Base-by-base conservation (phyloP, 768 basidiomycete genomes). In the Termitomyces sp. region DNA sequence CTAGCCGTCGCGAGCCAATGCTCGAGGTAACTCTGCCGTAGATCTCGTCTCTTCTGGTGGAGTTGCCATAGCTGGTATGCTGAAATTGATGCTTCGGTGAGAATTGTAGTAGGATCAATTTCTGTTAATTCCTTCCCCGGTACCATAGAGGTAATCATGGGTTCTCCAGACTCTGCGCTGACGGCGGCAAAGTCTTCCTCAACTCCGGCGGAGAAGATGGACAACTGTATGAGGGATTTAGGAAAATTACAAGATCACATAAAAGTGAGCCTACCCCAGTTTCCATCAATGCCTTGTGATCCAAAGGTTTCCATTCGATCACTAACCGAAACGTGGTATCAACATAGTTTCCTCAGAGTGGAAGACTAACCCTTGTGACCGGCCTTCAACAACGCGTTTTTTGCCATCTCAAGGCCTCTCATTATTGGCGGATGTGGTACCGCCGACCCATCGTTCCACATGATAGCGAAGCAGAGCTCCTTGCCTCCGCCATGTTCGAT, bases 41-140 rank as follows among this genome's bases (percentile, higher is more conserved):
- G 61, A 10, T 76, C 73, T 4, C 68, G 69, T 62, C 76, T 79
- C 62, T 67, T 63, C 63, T 79, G 82, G 22, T 88, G 86, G 7
- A 82, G 39, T 63, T 88, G 82, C 88, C 88, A 92, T 20, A 87
- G 75, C 48, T 84, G 73, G 63, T 81, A 87, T 0, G 87, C 83
- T 5, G 58, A 37, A 24, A 37, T 14, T 9, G 34, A 13, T 16
- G 22, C 14, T 18, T 37, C 10, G 9, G 16, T 37, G 14, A 9
- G 8, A 12, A 34, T 3, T 9, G 31, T 7, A 3, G 37, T n/a
- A 7, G 37, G 20, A 36, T 50, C 20, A 22, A 5, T 29, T 8
- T 14, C 42, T 14, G 46, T 42, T 1, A 13, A 16, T 7, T 59
- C 46, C 2, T 57, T 61, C 4, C 73, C 67, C 5, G 70, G 73